phyloP scores from a whole-genome alignment of 176 grass and related monocot genomes.

The Triticum aestivum region IWGSC_CS_RefSeq_v2.1 NC_057812.1:104317734-104318233 shows the following conservation, averaged over 20 bases:
- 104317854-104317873: slow-evolving; percentile 51
- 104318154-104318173: neutral
- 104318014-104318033: neutral
- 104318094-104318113: neutral
- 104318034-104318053: too few relatives aligned
- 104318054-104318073: too few relatives aligned
- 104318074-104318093: too few relatives aligned
- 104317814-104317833: slow-evolving; percentile 37
- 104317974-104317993: slow-evolving; percentile 30
- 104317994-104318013: slow-evolving; percentile 20
- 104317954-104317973: slow-evolving; percentile 32
- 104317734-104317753: too few relatives aligned
- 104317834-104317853: slow-evolving; percentile 33
- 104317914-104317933: slow-evolving; percentile 35
- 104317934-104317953: slow-evolving; percentile 10
- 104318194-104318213: too few relatives aligned
- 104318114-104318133: slow-evolving; percentile 27
- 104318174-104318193: too few relatives aligned
- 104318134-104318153: slow-evolving; percentile 25
- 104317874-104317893: slow-evolving; percentile 47
- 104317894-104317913: slow-evolving; percentile 30
- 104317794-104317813: slow-evolving; percentile 18
- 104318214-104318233: neutral
- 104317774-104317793: slow-evolving; percentile 14
- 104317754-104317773: slow-evolving; percentile 8